Percentiles rank a stretch among this genome's conserved stretches.
Conservation (phyloP, 208 protist genomes). For the Trypanosomatidae sp. region DNA sequence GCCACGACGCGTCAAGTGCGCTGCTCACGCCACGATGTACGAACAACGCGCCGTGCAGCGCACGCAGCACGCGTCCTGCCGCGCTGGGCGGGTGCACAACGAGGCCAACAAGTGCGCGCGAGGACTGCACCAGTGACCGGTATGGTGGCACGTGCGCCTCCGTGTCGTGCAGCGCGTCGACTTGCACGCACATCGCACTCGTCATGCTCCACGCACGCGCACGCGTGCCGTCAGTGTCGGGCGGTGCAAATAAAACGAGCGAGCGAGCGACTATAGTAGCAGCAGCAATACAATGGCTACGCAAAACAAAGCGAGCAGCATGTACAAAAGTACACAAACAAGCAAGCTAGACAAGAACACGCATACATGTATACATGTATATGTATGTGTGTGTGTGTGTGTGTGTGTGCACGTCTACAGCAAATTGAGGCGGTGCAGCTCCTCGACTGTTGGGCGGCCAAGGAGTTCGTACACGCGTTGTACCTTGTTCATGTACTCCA, state of each 20-base stretch:
- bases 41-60: conserved; percentile 34
- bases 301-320: conserved; percentile 8
- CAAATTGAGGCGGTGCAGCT: conserved; percentile 42
- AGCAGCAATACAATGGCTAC: too few relatives aligned
- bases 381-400: not conserved
- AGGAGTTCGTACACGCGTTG: conserved; percentile 55
- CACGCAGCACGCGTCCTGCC: conserved; percentile 25
- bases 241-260: too few relatives aligned
- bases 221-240: too few relatives aligned
- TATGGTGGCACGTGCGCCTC: too few relatives aligned
- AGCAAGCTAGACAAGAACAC: not conserved
- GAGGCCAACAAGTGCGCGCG: conserved; percentile 17
- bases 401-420: conserved; percentile 9
- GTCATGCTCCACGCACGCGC: too few relatives aligned
- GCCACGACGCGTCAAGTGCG: conserved; percentile 32
- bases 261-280: too few relatives aligned
- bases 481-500: conserved; percentile 81
- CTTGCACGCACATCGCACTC: too few relatives aligned
- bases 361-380: not conserved
- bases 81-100: conserved; percentile 17
- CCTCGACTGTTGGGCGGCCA: conserved; percentile 42
- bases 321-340: too few relatives aligned
- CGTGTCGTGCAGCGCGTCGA: too few relatives aligned
- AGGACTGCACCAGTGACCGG: conserved; percentile 10
- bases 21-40: conserved; percentile 45